Evolutionary conservation across 768 basidiomycete genomes (phyloP).

Genomic region (Trametes gibbosa): DNA sequence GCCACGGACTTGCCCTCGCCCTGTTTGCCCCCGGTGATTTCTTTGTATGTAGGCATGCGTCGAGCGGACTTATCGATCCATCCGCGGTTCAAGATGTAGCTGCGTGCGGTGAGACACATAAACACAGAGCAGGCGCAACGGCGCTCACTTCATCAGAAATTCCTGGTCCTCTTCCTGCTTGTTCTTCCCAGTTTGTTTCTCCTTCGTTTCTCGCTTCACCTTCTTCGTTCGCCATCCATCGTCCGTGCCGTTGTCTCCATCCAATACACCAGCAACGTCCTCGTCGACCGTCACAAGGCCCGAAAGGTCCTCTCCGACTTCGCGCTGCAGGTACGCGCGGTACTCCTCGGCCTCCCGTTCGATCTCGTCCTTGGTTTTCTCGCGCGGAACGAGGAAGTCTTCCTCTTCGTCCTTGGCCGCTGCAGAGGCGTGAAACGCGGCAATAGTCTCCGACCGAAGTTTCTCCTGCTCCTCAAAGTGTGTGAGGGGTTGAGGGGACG

Average conservation of each 20-base stretch:
- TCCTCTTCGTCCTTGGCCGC: constrained; percentile 40
- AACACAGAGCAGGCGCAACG: background rate
- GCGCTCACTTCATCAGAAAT: constrained; percentile 82
- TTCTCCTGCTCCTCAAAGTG: constrained; percentile 75
- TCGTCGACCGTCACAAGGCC: constrained; percentile 61
- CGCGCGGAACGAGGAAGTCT: constrained; percentile 69
- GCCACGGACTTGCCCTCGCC: constrained; percentile 17
- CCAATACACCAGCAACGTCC: constrained; percentile 16
- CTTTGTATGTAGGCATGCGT: constrained; percentile 81
- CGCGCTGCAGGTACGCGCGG: constrained; percentile 71
- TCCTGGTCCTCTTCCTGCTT: constrained; percentile 76
- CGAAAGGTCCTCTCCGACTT: constrained; percentile 74
- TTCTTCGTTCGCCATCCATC: constrained; percentile 26
- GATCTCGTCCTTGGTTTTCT: constrained; percentile 74
- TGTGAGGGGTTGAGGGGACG: constrained; percentile 51
- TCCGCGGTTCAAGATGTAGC: constrained; percentile 95
- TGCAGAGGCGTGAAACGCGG: constrained; percentile 66
- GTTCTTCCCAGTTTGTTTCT: constrained; percentile 23
- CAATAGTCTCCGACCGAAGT: constrained; percentile 78
- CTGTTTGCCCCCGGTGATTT: constrained; percentile 53
- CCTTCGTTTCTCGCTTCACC: constrained; percentile 30
- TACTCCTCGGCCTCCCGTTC: constrained; percentile 86
- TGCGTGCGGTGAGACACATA: constrained; percentile 29
- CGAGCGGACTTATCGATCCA: constrained; percentile 85
- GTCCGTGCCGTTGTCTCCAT: constrained; percentile 29